These are phyloP conservation scores for Fraxinus xanthoxyloides DNA, from an alignment of 305 asterid species.

Conservation along the genomic window DNA sequence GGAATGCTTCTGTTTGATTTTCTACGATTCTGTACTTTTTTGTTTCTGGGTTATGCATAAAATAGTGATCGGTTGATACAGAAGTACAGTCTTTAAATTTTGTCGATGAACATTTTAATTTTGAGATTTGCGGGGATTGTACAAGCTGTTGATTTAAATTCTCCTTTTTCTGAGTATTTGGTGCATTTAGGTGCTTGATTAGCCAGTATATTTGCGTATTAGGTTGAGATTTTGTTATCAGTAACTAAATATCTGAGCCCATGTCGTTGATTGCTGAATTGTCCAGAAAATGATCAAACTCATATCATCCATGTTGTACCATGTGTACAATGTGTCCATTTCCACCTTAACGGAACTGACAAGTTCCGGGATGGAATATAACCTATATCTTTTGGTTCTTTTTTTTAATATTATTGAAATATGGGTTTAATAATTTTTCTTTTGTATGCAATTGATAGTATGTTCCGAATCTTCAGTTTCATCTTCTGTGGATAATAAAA, in stretches of 20 bases:
- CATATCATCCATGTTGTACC: conserved; percentile 14
- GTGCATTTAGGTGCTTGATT: conserved; percentile 17
- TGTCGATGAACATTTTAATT: background rate
- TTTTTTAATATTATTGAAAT: background rate
- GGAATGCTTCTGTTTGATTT: background rate
- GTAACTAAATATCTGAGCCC: conserved; percentile 3
- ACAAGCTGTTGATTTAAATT: conserved; percentile 9
- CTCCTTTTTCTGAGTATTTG: conserved; percentile 6
- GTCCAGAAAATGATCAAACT: conserved; percentile 2
- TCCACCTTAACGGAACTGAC: conserved; percentile 19
- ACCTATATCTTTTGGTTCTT: background rate
- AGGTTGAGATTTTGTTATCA: background rate
- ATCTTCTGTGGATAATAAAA: background rate
- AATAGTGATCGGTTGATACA: conserved; percentile 29
- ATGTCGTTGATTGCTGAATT: conserved; percentile 1
- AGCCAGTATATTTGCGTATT: conserved; percentile 19
- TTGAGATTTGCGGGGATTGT: conserved; percentile 14
- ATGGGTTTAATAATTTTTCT: background rate
- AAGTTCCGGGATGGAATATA: background rate
- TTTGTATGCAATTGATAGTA: conserved; percentile 10
- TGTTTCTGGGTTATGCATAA: conserved; percentile 16
- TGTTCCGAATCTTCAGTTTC: conserved; percentile 4
- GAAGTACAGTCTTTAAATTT: conserved; percentile 20
- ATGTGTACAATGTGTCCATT: background rate
- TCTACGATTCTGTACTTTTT: conserved; percentile 6